phyloP scores from a whole-genome alignment of 2,329 filamentous ascomycete genomes.

The Colletotrichum orchidophilum region DNA sequence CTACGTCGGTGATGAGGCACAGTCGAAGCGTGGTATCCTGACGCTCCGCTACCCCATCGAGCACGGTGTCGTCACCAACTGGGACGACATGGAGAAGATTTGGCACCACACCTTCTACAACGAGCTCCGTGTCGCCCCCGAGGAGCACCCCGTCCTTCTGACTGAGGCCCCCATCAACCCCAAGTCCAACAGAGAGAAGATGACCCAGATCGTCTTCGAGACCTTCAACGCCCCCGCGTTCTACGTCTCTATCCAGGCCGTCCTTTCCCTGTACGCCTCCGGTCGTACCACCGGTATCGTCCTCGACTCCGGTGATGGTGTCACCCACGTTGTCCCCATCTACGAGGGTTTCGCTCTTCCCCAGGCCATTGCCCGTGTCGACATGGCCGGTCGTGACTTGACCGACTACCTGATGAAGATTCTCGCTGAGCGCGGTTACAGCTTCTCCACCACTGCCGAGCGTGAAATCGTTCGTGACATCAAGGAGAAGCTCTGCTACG shows the following conservation, averaged over 20 bases:
- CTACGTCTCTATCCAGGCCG: slow-evolving; percentile 99
- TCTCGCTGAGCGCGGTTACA: slow-evolving; percentile 98
- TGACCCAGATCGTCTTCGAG: slow-evolving; percentile 99
- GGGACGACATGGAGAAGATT: slow-evolving; percentile 99
- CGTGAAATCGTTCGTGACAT: slow-evolving; percentile 99
- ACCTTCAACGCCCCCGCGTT: slow-evolving; percentile 99
- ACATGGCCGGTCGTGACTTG: slow-evolving; percentile 99
- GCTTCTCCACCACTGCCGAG: slow-evolving; percentile 99
- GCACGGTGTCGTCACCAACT: slow-evolving; percentile 99
- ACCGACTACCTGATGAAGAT: slow-evolving; percentile 99
- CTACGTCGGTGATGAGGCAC: slow-evolving; percentile 99
- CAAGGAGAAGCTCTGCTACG: slow-evolving; percentile 99
- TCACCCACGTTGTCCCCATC: slow-evolving; percentile 99
- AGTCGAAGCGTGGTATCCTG: slow-evolving; percentile 99
- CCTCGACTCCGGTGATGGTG: slow-evolving; percentile 99
- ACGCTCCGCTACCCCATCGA: slow-evolving; percentile 99
- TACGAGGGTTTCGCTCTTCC: slow-evolving; percentile 99
- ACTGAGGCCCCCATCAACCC: slow-evolving; percentile 99
- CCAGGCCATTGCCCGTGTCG: slow-evolving; percentile 99
- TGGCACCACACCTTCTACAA: slow-evolving; percentile 99
- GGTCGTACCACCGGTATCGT: slow-evolving; percentile 99
- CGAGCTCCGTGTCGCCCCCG: slow-evolving; percentile 98
- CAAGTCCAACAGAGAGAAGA: slow-evolving; percentile 99
- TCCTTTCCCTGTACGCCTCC: slow-evolving; percentile 98
- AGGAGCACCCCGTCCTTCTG: slow-evolving; percentile 99